Base-by-base conservation (phyloP, 805 yeast genomes). In the Metschnikowia vanudenii region DNA sequence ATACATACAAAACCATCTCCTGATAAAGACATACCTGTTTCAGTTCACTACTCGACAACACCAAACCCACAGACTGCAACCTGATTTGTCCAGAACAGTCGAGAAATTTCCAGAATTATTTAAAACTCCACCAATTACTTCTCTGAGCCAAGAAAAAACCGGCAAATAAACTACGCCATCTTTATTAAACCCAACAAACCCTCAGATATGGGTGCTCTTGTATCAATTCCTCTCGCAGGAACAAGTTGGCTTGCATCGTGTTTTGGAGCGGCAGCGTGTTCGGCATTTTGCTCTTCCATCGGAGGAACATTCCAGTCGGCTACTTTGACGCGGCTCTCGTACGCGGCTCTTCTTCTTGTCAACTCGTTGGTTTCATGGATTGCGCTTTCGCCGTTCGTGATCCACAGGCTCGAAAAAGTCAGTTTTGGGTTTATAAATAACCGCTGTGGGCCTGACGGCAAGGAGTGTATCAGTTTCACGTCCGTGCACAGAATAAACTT, bases 401-500 rank as follows among this genome's bases (percentile, higher is more conserved):
- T 85, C 16, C 74, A 80, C 48, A 80, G 86, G 67, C 81, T 94
- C 8, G 94, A 85, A 50, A 78, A 76, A 48, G 73, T 89, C 7
- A 76, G 88, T 0, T 77, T 83, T 67, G 89, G 88, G 12, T 73
- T 78, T 48, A 79, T 87, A 59, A 84, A 83, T 56, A 76, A 76
- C 52, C 82, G 79, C 35, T 92, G 99, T 67, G 81, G 76, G 3
- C 72, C 73, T 5, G 74, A 83, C 37, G 96, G 94, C 12, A 80
- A 81, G 18, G 85, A 86, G 56, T 90, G 96, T 64, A 73, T 73
- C 39, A 96, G 97, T 39, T 94, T 92, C 65, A 88, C 89, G 13
- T 91, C 96, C 4, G 97, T 94, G n/a, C 95, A 94, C 63, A 72
- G 98, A 46, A 73, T 94, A 57, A 89, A 89, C 66, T 87, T 90